Evolutionary conservation across 1,284 basidiomycete species (phyloP).

Genomic region (Melanopsichium pennsylvanicum): DNA sequence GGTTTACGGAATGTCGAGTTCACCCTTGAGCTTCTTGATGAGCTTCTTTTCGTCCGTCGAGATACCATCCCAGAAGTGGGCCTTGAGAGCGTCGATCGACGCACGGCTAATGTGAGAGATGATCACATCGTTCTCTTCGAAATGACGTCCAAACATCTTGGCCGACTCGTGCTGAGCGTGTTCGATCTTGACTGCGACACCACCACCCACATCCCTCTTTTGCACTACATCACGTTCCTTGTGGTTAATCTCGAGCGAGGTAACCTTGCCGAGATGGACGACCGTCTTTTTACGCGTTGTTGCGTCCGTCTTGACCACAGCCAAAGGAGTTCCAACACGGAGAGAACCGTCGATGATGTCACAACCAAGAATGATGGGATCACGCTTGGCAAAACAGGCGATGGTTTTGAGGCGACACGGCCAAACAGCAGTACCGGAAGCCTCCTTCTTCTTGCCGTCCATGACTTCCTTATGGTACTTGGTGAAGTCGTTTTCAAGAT

Average conservation of each 20-base stretch:
- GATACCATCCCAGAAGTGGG: constrained; percentile 87
- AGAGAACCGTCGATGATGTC: constrained; percentile 91
- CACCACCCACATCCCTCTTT: constrained; percentile 89
- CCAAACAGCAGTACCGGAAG: constrained; percentile 95
- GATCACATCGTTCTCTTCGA: constrained; percentile 94
- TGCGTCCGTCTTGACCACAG: constrained; percentile 89
- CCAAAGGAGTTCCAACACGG: constrained; percentile 93
- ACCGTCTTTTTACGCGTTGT: constrained; percentile 88
- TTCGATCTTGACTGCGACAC: constrained; percentile 98
- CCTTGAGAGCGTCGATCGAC: constrained; percentile 81
- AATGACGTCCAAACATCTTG: constrained; percentile 78
- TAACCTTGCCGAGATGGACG: constrained; percentile 93
- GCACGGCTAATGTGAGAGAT: constrained; percentile 88
- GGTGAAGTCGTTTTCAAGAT: constrained; percentile 95
- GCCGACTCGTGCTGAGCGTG: constrained; percentile 94
- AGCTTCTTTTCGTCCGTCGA: constrained; percentile 91
- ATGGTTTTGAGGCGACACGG: constrained; percentile 92
- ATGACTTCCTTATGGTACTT: constrained; percentile 92
- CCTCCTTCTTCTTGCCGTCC: constrained; percentile 90
- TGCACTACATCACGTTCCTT: constrained; percentile 77
- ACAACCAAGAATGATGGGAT: constrained; percentile 93
- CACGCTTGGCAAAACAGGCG: constrained; percentile 91
- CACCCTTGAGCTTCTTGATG: constrained; percentile 88
- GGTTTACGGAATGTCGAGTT: constrained; percentile 69
- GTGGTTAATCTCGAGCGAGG: constrained; percentile 67